phyloP scores from a whole-genome alignment of 2,329 filamentous ascomycete genomes.

The Cladosporium sp. region DNA sequence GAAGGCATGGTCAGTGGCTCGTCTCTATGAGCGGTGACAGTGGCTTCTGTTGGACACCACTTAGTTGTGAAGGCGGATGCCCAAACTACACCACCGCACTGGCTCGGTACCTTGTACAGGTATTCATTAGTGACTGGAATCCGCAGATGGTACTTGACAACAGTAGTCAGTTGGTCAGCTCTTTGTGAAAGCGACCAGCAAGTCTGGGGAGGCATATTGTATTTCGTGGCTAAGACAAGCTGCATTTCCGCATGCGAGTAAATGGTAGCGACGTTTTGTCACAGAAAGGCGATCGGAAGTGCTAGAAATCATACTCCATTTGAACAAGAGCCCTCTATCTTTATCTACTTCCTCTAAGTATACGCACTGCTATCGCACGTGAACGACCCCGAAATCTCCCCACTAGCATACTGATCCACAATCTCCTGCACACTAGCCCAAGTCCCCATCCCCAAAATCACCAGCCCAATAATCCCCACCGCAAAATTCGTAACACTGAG shows the following conservation, averaged over 20 bases:
- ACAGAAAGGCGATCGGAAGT: not conserved
- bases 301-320: not conserved
- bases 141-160: not conserved
- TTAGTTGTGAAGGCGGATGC: not conserved
- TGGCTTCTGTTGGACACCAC: not conserved
- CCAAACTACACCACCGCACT: not conserved
- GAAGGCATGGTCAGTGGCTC: no score
- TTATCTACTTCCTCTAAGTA: slow-evolving; percentile 12
- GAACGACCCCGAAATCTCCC: slow-evolving; percentile 43
- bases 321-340: not conserved
- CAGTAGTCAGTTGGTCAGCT: not conserved
- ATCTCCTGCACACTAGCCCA: slow-evolving; percentile 50
- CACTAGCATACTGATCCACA: slow-evolving; percentile 40
- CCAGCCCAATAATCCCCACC: slow-evolving; percentile 40
- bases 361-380: slow-evolving; percentile 41
- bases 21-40: no score
- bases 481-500: slow-evolving; percentile 47
- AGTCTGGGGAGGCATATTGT: no score
- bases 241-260: not conserved
- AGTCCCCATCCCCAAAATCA: slow-evolving; percentile 41
- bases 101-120: not conserved
- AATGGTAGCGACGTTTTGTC: not conserved
- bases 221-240: no score
- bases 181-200: not conserved
- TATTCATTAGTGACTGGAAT: not conserved